A percentile compares a stretch with the other conserved stretches of the same genome.
These are phyloP conservation scores for Linnemannia zychae DNA, from an alignment of 192 early-diverging fungal genomes.

Conservation along the genomic window DNA sequence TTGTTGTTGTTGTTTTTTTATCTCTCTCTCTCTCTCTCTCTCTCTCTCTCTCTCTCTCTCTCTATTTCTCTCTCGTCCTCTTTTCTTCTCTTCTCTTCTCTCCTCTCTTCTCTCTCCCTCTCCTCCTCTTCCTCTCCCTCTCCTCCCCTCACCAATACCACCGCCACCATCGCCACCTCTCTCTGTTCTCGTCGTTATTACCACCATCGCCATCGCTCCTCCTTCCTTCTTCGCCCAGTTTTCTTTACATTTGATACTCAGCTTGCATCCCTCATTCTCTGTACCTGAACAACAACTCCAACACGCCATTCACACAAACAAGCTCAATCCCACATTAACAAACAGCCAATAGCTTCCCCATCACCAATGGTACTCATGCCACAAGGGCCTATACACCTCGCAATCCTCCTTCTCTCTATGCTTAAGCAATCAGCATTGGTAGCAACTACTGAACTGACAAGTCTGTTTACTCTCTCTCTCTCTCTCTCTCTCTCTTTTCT, in stretches of 20 bases:
- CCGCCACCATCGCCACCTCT: background rate
- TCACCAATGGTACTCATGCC: background rate
- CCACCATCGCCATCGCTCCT: background rate
- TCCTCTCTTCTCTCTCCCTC: background rate
- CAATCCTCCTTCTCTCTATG: background rate
- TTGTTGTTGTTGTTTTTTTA: background rate
- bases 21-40: background rate
- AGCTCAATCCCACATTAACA: background rate
- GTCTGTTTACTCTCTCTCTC: background rate
- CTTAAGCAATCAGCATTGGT: background rate
- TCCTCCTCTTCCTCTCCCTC: background rate
- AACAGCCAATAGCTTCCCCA: background rate
- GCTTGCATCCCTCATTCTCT: background rate
- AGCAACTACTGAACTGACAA: background rate
- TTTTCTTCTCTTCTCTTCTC: background rate
- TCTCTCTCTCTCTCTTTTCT: background rate
- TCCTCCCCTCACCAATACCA: background rate
- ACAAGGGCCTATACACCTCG: background rate
- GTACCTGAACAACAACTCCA: background rate
- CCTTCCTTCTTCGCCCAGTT: background rate
- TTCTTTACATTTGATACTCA: slow-evolving; percentile 5
- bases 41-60: too few species aligned
- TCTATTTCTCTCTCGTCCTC: too few species aligned
- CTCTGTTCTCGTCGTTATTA: background rate
- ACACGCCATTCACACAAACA: background rate